Conservation (phyloP, 129 eudicot species). For the Cynara cardunculus region DNA sequence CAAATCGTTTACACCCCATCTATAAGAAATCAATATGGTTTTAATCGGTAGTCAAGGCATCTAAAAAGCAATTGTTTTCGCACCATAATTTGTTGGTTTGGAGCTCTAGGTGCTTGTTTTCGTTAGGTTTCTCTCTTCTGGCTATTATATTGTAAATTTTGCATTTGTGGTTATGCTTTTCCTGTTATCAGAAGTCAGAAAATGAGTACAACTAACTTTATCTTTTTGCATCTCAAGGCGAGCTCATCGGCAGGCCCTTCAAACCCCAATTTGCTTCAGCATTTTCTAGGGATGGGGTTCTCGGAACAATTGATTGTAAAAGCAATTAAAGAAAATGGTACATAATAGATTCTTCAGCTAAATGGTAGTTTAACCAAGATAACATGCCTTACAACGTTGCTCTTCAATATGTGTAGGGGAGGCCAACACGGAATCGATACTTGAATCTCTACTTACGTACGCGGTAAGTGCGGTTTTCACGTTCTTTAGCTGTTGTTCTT, state of each 20-base stretch:
- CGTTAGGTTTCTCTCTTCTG: not conserved
- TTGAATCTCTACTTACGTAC: slow-evolving; percentile 56
- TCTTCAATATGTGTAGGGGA: slow-evolving; percentile 50
- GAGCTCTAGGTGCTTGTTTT: not conserved
- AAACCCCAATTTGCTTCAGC: slow-evolving; percentile 35
- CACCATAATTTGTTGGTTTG: not conserved
- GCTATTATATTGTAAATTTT: not conserved
- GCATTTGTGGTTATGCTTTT: not conserved
- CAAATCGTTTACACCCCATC: too few relatives aligned
- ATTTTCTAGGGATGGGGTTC: slow-evolving; percentile 66
- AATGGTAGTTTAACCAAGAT: not conserved
- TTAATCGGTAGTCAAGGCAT: not conserved
- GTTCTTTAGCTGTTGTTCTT: not conserved
- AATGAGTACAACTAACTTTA: slow-evolving; percentile 1
- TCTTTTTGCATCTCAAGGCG: slow-evolving; percentile 42
- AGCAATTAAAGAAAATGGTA: slow-evolving; percentile 79
- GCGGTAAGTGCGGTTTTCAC: slow-evolving; percentile 40
- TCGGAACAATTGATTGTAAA: slow-evolving; percentile 47
- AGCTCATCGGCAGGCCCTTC: slow-evolving; percentile 62
- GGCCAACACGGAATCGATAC: slow-evolving; percentile 44
- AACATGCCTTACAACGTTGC: slow-evolving; percentile 5
- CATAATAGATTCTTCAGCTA: not conserved
- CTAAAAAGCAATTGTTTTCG: not conserved
- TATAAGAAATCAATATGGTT: not conserved
- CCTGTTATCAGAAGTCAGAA: not conserved